Conservation (phyloP, 2,329 filamentous ascomycete genomes). For the Sporothrix curviconia region DNA sequence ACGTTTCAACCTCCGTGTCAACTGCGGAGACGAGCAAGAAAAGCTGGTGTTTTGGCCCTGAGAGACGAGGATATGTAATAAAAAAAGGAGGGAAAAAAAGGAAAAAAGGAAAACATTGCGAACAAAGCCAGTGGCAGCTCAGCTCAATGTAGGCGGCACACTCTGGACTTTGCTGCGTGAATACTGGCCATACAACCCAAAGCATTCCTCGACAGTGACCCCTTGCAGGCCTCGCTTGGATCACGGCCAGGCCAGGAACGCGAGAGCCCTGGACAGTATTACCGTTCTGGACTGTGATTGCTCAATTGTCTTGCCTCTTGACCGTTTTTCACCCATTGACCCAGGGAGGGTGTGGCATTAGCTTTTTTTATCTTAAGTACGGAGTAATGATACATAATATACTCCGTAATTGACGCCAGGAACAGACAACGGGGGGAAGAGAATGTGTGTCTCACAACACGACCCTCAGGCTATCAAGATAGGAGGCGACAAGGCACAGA, state of each 20-base stretch:
- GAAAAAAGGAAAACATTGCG: no score
- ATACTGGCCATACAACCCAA: neutral
- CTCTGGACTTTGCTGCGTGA: neutral
- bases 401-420: neutral
- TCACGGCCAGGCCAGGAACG: neutral
- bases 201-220: neutral
- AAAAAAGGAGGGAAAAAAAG: neutral
- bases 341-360: slow-evolving; percentile 1
- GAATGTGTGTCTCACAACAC: neutral
- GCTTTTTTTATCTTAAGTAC: no score
- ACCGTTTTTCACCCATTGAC: neutral
- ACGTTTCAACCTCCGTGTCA: slow-evolving; percentile 14
- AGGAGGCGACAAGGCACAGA: no score
- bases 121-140: no score
- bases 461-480: no score
- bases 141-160: no score
- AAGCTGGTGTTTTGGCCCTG: neutral
- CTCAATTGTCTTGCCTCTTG: neutral
- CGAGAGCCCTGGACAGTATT: no score
- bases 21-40: slow-evolving; percentile 6
- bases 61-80: neutral
- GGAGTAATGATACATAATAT: no score
- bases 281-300: slow-evolving; percentile 4
- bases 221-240: neutral
- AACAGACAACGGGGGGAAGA: neutral